Conservation (phyloP, 164 flowering plant genomes). For the Vitis vinifera region ASM3070453v1 NC_081816.1:9907001-9907500, state of each 20-base stretch:
- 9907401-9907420: constrained; percentile 48
- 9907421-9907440: constrained; percentile 70
- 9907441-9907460: constrained; percentile 62
- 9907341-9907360: not conserved
- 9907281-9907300: constrained; percentile 42
- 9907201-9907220: constrained; percentile 28
- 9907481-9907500: constrained; percentile 68
- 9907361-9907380: not conserved
- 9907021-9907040: too few relatives aligned
- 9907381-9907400: not conserved
- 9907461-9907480: constrained; percentile 71
- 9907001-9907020: too few relatives aligned
- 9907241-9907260: constrained; percentile 19
- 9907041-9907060: too few relatives aligned
- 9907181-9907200: constrained; percentile 28
- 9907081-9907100: too few relatives aligned
- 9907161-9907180: constrained; percentile 9
- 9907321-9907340: constrained; percentile 20
- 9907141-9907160: too few relatives aligned
- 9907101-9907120: too few relatives aligned
- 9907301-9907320: constrained; percentile 43
- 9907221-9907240: constrained; percentile 36
- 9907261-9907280: constrained; percentile 33
- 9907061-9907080: too few relatives aligned
- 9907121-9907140: too few relatives aligned